phyloP scores from a whole-genome alignment of 768 basidiomycete genomes.

The Gyrodon lividus region DNA sequence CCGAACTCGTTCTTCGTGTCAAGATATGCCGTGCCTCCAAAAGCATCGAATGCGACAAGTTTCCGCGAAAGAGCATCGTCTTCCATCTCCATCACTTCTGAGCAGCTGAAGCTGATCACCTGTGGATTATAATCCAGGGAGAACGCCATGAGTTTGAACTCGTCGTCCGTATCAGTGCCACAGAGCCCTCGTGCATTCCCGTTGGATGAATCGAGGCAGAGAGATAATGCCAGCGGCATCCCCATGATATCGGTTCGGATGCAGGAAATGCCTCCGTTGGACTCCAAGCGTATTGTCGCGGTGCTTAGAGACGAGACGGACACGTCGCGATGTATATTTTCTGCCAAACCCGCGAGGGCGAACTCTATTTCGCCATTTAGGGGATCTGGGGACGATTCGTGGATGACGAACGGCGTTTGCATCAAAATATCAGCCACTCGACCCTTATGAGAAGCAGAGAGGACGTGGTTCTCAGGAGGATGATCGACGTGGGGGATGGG shows the following conservation, averaged over 20 bases:
- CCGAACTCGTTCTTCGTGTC: too few species aligned
- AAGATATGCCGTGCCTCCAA: too few species aligned
- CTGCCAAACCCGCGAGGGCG: background rate
- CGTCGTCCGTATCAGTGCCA: too few species aligned
- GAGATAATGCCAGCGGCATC: too few species aligned
- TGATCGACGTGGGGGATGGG: background rate
- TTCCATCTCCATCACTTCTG: too few species aligned
- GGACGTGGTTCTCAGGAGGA: background rate
- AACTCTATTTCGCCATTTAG: background rate
- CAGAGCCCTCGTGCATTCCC: too few species aligned
- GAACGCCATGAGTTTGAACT: too few species aligned
- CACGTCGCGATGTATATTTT: background rate
- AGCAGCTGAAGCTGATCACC: too few species aligned
- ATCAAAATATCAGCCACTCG: background rate
- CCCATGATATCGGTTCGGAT: too few species aligned
- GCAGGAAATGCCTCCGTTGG: conserved; percentile 4
- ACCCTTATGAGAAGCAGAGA: conserved; percentile 1
- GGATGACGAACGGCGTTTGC: background rate
- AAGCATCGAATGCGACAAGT: too few species aligned
- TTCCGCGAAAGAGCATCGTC: too few species aligned
- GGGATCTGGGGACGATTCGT: conserved; percentile 2
- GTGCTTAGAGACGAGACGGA: background rate
- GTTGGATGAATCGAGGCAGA: background rate
- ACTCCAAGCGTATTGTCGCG: conserved; percentile 6
- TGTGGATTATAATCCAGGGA: too few species aligned